These are phyloP conservation scores for Dendrocalamus latiflorus DNA, from an alignment of 202 grass and related monocot genomes.

Conservation along the genomic window DNA sequence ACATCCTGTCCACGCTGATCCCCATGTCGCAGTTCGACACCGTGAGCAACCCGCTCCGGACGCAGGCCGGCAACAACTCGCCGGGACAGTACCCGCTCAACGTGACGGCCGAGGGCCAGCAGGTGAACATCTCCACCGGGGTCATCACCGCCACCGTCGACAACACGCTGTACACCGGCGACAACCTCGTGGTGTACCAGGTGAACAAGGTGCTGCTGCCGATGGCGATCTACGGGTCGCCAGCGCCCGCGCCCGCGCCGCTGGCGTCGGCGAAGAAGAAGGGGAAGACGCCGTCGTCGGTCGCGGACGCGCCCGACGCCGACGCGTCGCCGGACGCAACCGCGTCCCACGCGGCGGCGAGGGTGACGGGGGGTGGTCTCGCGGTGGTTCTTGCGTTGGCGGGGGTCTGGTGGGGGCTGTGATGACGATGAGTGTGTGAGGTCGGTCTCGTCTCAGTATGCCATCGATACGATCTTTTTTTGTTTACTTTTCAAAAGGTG, in stretches of 20 bases:
- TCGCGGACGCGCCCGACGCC: slow-evolving; percentile 45
- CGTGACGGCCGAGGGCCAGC: slow-evolving; percentile 55
- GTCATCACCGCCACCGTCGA: slow-evolving; percentile 64
- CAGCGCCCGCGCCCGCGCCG: slow-evolving; percentile 42
- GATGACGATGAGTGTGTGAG: background rate
- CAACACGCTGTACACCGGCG: slow-evolving; percentile 59
- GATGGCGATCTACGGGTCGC: slow-evolving; percentile 39
- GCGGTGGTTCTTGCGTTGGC: slow-evolving; percentile 33
- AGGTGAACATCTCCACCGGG: slow-evolving; percentile 83
- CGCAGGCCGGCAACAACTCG: slow-evolving; percentile 64
- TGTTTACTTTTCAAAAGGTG: background rate
- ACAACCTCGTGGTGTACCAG: slow-evolving; percentile 70
- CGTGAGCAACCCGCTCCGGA: slow-evolving; percentile 86
- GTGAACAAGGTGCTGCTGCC: slow-evolving; percentile 76
- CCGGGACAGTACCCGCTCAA: slow-evolving; percentile 72
- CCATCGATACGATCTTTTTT: background rate
- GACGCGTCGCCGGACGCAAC: slow-evolving; percentile 40
- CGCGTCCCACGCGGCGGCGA: slow-evolving; percentile 18
- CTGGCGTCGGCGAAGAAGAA: slow-evolving; percentile 39
- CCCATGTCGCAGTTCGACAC: slow-evolving; percentile 70
- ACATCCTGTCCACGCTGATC: slow-evolving; percentile 50
- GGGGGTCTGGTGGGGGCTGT: slow-evolving; percentile 38
- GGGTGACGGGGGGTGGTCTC: background rate
- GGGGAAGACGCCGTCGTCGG: slow-evolving; percentile 44
- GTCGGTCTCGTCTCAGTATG: background rate